phyloP scores from a whole-genome alignment of 1,139 yeast genomes.

The Ogataea hybrid region DNA sequence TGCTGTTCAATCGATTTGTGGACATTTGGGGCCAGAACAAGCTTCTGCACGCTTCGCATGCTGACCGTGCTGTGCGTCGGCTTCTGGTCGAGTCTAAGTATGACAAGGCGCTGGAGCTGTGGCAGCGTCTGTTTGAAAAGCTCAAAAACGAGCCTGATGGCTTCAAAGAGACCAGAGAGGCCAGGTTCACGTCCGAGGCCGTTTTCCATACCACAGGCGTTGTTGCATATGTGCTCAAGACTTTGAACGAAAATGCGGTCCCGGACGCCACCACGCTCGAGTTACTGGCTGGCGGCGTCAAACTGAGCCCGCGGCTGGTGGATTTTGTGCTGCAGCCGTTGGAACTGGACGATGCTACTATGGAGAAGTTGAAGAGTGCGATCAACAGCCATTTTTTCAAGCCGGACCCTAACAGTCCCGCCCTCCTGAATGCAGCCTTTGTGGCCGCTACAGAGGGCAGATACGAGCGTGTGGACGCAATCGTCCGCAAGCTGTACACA shows the following conservation, averaged over 20 bases:
- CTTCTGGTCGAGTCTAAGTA: conserved; percentile 23
- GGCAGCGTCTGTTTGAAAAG: conserved; percentile 27
- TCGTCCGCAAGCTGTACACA: conserved; percentile 14
- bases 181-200: conserved; percentile 1
- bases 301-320: conserved; percentile 3
- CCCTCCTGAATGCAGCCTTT: conserved; percentile 17
- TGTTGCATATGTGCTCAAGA: conserved; percentile 19
- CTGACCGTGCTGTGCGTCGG: conserved; percentile 18
- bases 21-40: conserved; percentile 15
- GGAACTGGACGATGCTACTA: conserved; percentile 2
- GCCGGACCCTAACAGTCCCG: conserved; percentile 21
- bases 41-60: conserved; percentile 23
- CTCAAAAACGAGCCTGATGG: conserved; percentile 22
- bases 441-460: conserved; percentile 19
- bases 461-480: conserved; percentile 15
- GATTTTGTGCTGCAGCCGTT: not conserved
- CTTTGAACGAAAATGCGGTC: conserved; percentile 14
- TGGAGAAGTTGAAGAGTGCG: conserved; percentile 1
- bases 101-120: conserved; percentile 24
- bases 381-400: conserved; percentile 3
- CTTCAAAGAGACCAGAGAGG: conserved; percentile 1
- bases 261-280: conserved; percentile 25
- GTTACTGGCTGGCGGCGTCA: conserved; percentile 17
- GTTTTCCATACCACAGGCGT: conserved; percentile 20
- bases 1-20: conserved; percentile 21